These are phyloP conservation scores for Suhomyces ambrosiae DNA, from an alignment of 1,139 yeast genomes.

Conservation along the genomic window DNA sequence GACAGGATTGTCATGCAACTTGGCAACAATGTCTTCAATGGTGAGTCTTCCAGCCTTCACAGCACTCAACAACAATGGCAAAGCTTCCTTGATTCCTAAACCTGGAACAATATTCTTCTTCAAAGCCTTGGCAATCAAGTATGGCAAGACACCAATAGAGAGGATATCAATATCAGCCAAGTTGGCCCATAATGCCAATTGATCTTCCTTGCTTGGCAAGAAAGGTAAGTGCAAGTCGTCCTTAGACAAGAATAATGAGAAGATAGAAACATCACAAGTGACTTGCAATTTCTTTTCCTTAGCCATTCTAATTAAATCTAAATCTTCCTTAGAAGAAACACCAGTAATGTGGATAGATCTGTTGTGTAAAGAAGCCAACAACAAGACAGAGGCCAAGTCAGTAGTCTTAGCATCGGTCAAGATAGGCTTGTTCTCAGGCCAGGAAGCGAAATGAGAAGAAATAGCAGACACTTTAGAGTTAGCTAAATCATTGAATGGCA, in stretches of 20 bases:
- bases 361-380: constrained; percentile 85
- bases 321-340: constrained; percentile 78
- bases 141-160: constrained; percentile 82
- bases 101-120: constrained; percentile 67
- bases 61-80: constrained; percentile 82
- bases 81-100: constrained; percentile 74
- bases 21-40: constrained; percentile 66
- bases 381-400: constrained; percentile 84
- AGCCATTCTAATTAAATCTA: constrained; percentile 81
- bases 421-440: constrained; percentile 87
- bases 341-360: constrained; percentile 89
- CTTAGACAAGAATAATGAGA: constrained; percentile 74
- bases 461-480: constrained; percentile 72
- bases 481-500: constrained; percentile 77
- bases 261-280: constrained; percentile 88
- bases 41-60: constrained; percentile 75
- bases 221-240: constrained; percentile 67
- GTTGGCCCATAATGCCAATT: constrained; percentile 78
- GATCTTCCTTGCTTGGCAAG: constrained; percentile 82
- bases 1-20: constrained; percentile 82
- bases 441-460: constrained; percentile 74
- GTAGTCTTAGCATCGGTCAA: constrained; percentile 92
- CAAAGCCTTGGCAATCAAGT: constrained; percentile 65
- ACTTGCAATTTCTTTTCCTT: constrained; percentile 80
- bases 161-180: constrained; percentile 78